Base-by-base conservation (phyloP, 192 early-diverging fungal genomes). In the Backusella tarrabulga region DNA sequence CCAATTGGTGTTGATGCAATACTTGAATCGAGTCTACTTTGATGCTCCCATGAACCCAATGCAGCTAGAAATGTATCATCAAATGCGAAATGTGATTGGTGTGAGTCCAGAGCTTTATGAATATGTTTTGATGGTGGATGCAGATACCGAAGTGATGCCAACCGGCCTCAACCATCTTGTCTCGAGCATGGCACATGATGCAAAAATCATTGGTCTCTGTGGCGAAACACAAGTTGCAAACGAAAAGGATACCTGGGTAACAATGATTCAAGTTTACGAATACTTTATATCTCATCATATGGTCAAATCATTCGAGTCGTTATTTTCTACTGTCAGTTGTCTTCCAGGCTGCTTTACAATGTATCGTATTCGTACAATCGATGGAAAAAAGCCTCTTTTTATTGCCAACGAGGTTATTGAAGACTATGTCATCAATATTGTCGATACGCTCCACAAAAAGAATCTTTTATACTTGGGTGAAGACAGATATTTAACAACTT, bases 231-330 rank as follows among this genome's bases (percentile, higher is more conserved):
- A 86, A 67, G 86, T 99, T 77, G 89, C 93, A 29, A 98, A 98
- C 81, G 95, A 97, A 82, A 93, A 95, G 80, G 89, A 93, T 77
- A 94, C 95, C 19, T 98, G 94, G 94, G 92, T 95, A 54, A 96
- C 97, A 5, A 97, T 97, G 96, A 98, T 99, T 85, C 97, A 98
- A 78, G 95, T 99, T 41, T 98, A 98, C 81, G 97, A 99, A 86
- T 98, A 98, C 88, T 98, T 94, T 83, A 97, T 98, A 79, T 94
- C 92, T 40, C 97, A 98, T 87, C 95, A 98, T 78, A 84, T 98
- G 83, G 90, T 96, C 67, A 98, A 98, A 85, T 94, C 97, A 7
- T 98, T 98, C 76, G 97, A 98, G 86, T 98, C 97, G 9, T 88
- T 98, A 23, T 98, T 98, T 79, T 96, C 96, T 17, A 93, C 93